phyloP scores from a whole-genome alignment of 1,139 yeast species.

The Yamadazyma atmosphaerica region DNA sequence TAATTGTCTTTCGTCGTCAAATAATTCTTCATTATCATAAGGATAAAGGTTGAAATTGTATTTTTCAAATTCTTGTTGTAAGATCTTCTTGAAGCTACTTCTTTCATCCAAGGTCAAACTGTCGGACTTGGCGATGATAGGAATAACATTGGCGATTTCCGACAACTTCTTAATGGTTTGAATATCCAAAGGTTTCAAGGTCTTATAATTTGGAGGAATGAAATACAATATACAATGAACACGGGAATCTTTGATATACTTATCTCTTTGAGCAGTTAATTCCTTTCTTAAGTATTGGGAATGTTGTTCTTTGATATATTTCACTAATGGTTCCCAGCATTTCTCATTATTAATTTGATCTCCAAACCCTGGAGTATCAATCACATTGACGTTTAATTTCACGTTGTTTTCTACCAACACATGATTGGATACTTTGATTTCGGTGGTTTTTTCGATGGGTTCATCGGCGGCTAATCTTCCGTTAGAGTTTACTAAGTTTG shows the following conservation, averaged over 20 bases:
- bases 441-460: conserved; percentile 86
- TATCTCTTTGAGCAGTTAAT: conserved; percentile 93
- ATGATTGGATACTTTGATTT: conserved; percentile 74
- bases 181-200: conserved; percentile 79
- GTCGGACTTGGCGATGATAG: conserved; percentile 93
- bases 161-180: conserved; percentile 81
- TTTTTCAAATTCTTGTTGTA: conserved; percentile 75
- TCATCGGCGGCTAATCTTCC: conserved; percentile 69
- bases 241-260: conserved; percentile 80
- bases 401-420: conserved; percentile 80
- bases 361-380: conserved; percentile 98
- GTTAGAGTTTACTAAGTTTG: conserved; percentile 70
- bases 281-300: conserved; percentile 91
- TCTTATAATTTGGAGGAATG: conserved; percentile 82
- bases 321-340: conserved; percentile 96
- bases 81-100: conserved; percentile 65
- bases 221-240: conserved; percentile 93
- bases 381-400: conserved; percentile 77
- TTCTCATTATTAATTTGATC: conserved; percentile 95
- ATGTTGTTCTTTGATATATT: conserved; percentile 95
- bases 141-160: conserved; percentile 92
- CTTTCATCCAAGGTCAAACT: conserved; percentile 86
- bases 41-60: conserved; percentile 85
- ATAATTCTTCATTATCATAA: conserved; percentile 71
- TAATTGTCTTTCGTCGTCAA: conserved; percentile 78